Evolutionary conservation across 164 flowering plant species (phyloP), one percentile per base, ranked within the genome.

Genomic region (Kingdonia uniflora): DNA sequence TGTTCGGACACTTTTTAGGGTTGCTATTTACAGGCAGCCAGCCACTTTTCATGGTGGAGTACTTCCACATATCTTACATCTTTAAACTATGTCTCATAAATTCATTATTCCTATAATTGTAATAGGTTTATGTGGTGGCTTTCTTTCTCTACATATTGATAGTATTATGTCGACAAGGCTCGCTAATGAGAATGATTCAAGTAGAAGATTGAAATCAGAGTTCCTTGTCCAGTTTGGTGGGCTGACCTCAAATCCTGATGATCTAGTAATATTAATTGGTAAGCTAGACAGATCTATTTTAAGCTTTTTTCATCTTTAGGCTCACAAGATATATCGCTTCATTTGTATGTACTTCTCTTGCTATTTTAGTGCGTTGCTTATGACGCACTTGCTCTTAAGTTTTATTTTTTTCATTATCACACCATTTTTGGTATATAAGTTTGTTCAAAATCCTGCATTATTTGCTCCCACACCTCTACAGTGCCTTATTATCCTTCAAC

Each of bases 221-320:
- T 94, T 94, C 46, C 73, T 89, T 47, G 77, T 94, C 55, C 99
- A 94, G 71, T 87, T 94, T 79, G 99, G 89, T 72, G 99, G 99
- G 20, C 97, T 94, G 38, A 66, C 90, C 42, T 94, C 96, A 37
- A 87, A 76, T 66, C 52, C 92, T 40, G 78, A 75, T 66, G 99
- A 85, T 65, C 67, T 80, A 6, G 85, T 94, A 41, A 87, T 87
- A 59, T 94, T 94, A 20, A 87, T 89, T 72, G 99, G 99, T 87
- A 66, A 72, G 83, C 52, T 60, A 50, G 43, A 26, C 25, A 39
- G 20, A 25, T 33, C 6, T n/a, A n/a, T n/a, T n/a, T n/a, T n/a
- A n/a, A n/a, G n/a, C n/a, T n/a, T n/a, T n/a, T 29, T 29, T 29
- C 8, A 4, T 29, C 8, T 8, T 29, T 8, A 29, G 8, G 35